Conservation (phyloP, 129 eudicot species). For the Daucus carota region DNA sequence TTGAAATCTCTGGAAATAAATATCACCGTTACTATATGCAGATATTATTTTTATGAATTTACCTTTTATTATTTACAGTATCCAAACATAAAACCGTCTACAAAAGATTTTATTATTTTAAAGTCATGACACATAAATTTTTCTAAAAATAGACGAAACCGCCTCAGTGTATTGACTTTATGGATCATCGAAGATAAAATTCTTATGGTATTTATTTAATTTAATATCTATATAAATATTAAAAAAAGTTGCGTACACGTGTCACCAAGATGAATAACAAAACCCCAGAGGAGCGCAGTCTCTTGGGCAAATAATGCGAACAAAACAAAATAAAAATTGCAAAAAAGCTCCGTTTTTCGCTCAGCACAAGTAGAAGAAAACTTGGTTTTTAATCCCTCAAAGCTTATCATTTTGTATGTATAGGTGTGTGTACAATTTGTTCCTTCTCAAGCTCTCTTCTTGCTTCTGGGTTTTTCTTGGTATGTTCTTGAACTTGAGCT, state of each 20-base stretch:
- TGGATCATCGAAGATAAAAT: background rate
- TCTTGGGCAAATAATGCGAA: background rate
- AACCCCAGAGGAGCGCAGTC: slow-evolving; percentile 7
- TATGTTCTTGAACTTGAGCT: background rate
- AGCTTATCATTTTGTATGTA: background rate
- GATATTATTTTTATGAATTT: too few species aligned
- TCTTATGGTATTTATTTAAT: background rate
- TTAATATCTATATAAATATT: background rate
- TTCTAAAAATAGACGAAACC: background rate
- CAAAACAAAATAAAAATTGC: background rate
- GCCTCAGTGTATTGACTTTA: background rate
- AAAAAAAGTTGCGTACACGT: background rate
- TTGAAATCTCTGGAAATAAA: too few species aligned
- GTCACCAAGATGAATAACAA: background rate
- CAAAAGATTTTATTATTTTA: too few species aligned
- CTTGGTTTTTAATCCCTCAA: background rate
- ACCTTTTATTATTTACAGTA: too few species aligned
- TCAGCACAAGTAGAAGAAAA: background rate
- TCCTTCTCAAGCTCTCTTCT: background rate
- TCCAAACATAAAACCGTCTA: too few species aligned
- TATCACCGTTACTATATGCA: too few species aligned
- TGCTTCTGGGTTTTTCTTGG: background rate
- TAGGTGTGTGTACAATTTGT: background rate
- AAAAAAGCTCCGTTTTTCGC: background rate
- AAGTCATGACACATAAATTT: background rate